Evolutionary conservation across 768 basidiomycete genomes (phyloP).

Genomic region (Boletus coccyginus): DNA sequence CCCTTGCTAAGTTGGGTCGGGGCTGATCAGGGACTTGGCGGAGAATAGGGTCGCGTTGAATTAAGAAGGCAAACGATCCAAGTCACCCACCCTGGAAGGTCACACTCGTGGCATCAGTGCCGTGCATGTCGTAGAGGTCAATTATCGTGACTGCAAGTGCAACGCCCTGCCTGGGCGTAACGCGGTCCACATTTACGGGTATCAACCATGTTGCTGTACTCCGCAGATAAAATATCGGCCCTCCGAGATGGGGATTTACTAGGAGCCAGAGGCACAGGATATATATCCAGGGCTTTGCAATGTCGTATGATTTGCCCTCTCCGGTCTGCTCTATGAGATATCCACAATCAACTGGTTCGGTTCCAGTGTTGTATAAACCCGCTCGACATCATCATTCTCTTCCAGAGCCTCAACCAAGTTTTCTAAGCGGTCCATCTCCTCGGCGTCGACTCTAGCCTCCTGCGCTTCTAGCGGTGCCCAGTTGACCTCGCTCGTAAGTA

Average conservation of each 20-base stretch:
- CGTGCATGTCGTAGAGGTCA: background rate
- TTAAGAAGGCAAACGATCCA: constrained; percentile 2
- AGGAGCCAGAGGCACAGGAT: background rate
- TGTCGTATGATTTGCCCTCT: background rate
- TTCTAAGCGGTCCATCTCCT: constrained; percentile 35
- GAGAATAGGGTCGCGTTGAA: background rate
- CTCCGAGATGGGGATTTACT: background rate
- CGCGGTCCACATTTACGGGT: background rate
- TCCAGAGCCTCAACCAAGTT: constrained; percentile 52
- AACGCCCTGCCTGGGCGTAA: background rate
- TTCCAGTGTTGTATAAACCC: constrained; percentile 56
- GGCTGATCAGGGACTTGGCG: background rate
- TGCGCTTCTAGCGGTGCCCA: constrained; percentile 50
- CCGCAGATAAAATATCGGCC: background rate
- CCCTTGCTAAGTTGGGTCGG: background rate
- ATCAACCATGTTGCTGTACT: background rate
- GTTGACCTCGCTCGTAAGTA: constrained; percentile 49
- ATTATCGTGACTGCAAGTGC: background rate
- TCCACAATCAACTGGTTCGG: constrained; percentile 24
- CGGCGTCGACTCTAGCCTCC: constrained; percentile 37
- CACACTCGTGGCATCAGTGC: background rate
- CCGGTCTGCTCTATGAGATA: constrained; percentile 14
- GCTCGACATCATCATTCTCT: constrained; percentile 54
- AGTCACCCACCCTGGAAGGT: background rate
- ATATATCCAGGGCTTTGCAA: background rate